Evolutionary conservation across 495 filamentous ascomycete species (phyloP), one percentile per base, ranked within the genome.

Genomic region (Aspergillus sparsus): DNA sequence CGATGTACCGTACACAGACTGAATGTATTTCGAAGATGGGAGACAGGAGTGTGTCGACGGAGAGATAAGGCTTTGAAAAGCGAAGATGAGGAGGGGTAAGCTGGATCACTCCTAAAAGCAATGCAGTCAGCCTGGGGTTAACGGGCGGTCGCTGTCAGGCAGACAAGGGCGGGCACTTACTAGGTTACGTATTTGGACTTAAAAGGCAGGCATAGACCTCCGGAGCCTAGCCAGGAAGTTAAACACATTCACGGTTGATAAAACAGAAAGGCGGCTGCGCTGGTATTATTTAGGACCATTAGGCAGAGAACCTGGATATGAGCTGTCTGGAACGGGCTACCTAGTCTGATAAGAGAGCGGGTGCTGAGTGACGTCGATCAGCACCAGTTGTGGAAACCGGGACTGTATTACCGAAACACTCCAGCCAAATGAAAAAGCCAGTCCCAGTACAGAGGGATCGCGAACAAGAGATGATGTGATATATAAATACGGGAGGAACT

Each of bases 51-150:
- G 54, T 41, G 11, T 4, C 37, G 39, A 32, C 27, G 42, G 34
- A 27, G 21, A 27, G 21, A 56, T 7, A 47, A 47, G 34, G 54
- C 18, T 49, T 41, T 39, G 32, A 49, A 39, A 49, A 13, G 16
- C 31, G 45, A 39, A 53, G 73, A 62, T 66, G 69, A 74, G 66
- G 62, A 63, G 62, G 62, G 62, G 62, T 58, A 63, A 51, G 53
- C 52, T 39, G 52, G 49, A 18, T 53, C 53, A 45, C 33, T 52
- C 60, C 53, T 41, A 39, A 62, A 55, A 34, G 49, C 21, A 27
- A 27, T 27, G 21, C 3, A 57, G 47, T 67, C 65, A 67, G 65
- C 62, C 65, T 62, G 56, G 62, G 64, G 59, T 59, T 34, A 59
- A 46, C 46, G 58, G 55, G 57, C 58, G 58, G 55, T 49, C 39